A percentile compares a stretch with the other conserved stretches of the same genome.
phyloP scores from a whole-genome alignment of 495 filamentous ascomycete species.

The Platismatia glauca region DNA sequence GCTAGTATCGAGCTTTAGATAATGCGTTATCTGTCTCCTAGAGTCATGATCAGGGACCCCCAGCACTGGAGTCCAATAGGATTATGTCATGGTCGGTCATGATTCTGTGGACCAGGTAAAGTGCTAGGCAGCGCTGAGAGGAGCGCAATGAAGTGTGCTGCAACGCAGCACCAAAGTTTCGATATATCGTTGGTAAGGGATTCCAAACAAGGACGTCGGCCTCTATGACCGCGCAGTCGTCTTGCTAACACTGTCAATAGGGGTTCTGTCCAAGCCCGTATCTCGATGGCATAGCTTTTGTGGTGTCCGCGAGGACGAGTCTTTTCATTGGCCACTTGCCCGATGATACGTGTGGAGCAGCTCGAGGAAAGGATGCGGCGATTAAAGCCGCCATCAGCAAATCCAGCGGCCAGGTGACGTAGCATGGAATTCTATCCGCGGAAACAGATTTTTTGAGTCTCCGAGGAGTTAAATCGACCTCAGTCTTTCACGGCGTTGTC shows the following conservation, averaged over 20 bases:
- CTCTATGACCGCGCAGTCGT: background rate
- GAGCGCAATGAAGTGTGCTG: background rate
- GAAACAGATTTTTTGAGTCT: background rate
- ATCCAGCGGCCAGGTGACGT: background rate
- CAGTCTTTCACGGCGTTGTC: conserved; percentile 14
- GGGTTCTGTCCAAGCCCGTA: background rate
- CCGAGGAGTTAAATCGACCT: background rate
- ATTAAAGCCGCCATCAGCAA: background rate
- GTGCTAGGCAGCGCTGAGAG: background rate
- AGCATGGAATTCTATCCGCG: background rate
- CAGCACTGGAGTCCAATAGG: background rate
- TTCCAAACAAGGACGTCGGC: background rate
- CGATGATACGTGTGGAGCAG: background rate
- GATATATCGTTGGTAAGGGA: background rate
- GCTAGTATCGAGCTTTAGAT: background rate
- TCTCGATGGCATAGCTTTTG: background rate
- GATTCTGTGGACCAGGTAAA: background rate
- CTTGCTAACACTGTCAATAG: background rate
- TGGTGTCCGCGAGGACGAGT: background rate
- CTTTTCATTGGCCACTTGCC: background rate
- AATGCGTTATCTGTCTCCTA: background rate
- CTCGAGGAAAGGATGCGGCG: no score
- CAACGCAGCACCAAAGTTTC: background rate
- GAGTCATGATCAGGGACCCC: background rate
- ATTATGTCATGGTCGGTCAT: background rate